A percentile compares a stretch with the other conserved stretches of the same genome.
These are phyloP conservation scores for Botrytis paeoniae DNA, from an alignment of 2,329 filamentous ascomycete species.

Conservation along the genomic window DNA sequence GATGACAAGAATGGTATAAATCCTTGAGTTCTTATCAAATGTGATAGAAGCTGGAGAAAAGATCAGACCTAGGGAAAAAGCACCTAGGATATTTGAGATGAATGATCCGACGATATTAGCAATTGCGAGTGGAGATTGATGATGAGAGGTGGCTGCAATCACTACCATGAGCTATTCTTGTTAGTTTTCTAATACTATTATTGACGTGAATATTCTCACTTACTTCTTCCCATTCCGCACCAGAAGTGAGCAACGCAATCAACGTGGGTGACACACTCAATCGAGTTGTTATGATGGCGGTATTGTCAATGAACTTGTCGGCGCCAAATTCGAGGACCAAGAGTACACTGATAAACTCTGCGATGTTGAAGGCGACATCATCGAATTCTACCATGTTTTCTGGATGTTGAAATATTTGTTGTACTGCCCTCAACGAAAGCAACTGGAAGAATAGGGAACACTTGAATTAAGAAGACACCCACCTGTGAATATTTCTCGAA, in stretches of 20 bases:
- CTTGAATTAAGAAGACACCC: no score
- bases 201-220: not conserved
- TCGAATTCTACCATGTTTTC: constrained; percentile 25
- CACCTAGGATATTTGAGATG: constrained; percentile 55
- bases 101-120: constrained; percentile 55
- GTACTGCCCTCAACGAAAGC: not conserved
- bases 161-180: constrained; percentile 46
- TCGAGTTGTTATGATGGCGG: constrained; percentile 46
- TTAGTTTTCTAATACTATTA: not conserved
- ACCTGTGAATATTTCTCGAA: not conserved
- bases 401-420: not conserved
- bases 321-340: constrained; percentile 52
- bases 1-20: constrained; percentile 46
- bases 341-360: constrained; percentile 44
- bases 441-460: no score
- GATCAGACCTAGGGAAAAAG: constrained; percentile 52
- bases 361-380: constrained; percentile 40
- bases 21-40: constrained; percentile 49
- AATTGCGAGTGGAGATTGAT: constrained; percentile 47
- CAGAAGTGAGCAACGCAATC: constrained; percentile 51
- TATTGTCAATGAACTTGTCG: constrained; percentile 52
- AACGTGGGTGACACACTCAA: constrained; percentile 47
- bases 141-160: constrained; percentile 46
- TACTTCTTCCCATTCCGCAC: constrained; percentile 56
- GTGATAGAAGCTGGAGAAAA: constrained; percentile 39